Base-by-base conservation (phyloP, 2,329 filamentous ascomycete species). In the Xylaria sp. region DNA sequence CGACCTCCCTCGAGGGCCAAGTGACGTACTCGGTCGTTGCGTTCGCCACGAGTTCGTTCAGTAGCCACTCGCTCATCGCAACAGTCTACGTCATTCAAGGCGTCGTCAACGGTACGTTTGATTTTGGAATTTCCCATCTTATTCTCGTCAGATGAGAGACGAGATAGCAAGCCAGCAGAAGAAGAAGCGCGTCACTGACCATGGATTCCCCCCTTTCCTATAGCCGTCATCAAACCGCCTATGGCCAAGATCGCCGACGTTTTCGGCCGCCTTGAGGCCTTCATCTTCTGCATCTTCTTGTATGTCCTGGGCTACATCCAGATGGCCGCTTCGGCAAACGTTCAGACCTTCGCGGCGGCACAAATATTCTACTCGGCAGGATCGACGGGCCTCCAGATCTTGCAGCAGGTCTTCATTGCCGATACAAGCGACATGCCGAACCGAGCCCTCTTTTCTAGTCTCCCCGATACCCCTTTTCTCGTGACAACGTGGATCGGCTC, bases 1-100 rank as follows among this genome's bases (percentile, higher is more conserved):
- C 87, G 58, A 91, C 89, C 6, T 91, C 89, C n/a, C 83, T 92
- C 20, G 90, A 91, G 77, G 85, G 85, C 18, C 90, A 91, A 76
- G 89, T 88, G 9, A 89, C 89, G 1, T 85, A 84, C 62, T 86
- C 88, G 9, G 80, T 91, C 62, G 83, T 86, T 1, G 86, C 87
- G 25, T 91, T 89, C 63, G 72, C 70, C 28, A 73, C 72, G n/a
- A 73, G 71, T 31, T 55, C 67, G 12, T 73, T 74, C 41, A 70
- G 64, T 13, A 69, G 68, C 56, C 71, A 73, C 31, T 72, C 71
- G 63, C 69, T 73, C 59, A 66, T 74, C 18, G 68, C 66, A 7
- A 72, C 69, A 7, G 66, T 73, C 46, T 70, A 70, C 18, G 69
- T 73, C 31, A 66, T 73, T 10, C 71, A 69, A 41, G 65, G 69